Evolutionary conservation across 2,329 filamentous ascomycete species (phyloP).

Genomic region (Cladosporium velox): DNA sequence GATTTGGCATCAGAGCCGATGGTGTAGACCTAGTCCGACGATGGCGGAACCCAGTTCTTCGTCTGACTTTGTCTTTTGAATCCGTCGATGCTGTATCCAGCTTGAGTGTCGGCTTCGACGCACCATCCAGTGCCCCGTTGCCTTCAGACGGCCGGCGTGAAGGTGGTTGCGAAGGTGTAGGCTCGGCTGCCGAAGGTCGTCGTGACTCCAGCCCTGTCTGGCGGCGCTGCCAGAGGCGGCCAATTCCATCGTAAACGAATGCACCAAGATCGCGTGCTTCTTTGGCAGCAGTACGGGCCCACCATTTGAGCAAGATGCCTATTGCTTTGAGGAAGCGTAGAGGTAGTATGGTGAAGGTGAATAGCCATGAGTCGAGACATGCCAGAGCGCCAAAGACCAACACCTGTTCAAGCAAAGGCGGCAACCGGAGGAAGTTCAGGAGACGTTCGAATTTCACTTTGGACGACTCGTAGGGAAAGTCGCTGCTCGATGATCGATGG

Average conservation of each 20-base stretch:
- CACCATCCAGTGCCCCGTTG: neutral
- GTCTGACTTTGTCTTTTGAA: slow-evolving; percentile 18
- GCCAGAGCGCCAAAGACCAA: slow-evolving; percentile 86
- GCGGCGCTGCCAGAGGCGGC: slow-evolving; percentile 69
- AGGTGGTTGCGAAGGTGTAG: slow-evolving; percentile 8
- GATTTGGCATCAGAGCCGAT: slow-evolving; percentile 78
- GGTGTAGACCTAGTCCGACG: slow-evolving; percentile 80
- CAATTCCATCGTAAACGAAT: slow-evolving; percentile 78
- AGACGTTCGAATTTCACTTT: slow-evolving; percentile 89
- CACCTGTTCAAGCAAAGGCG: slow-evolving; percentile 78
- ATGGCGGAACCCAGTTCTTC: slow-evolving; percentile 52
- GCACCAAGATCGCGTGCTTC: slow-evolving; percentile 71
- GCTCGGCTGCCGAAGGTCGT: slow-evolving; percentile 7
- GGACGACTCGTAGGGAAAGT: slow-evolving; percentile 86
- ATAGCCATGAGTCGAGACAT: slow-evolving; percentile 93
- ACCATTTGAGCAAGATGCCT: slow-evolving; percentile 75
- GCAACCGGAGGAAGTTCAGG: slow-evolving; percentile 82
- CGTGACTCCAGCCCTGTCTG: slow-evolving; percentile 18
- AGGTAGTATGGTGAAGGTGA: slow-evolving; percentile 93
- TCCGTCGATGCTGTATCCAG: neutral
- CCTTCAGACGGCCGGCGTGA: slow-evolving; percentile 13
- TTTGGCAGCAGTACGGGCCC: slow-evolving; percentile 69
- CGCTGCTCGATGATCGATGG: slow-evolving; percentile 57
- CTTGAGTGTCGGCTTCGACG: slow-evolving; percentile 10
- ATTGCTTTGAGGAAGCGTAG: slow-evolving; percentile 82